Conservation (phyloP, 441 rosid species). For the Populus tomentosa region DNA sequence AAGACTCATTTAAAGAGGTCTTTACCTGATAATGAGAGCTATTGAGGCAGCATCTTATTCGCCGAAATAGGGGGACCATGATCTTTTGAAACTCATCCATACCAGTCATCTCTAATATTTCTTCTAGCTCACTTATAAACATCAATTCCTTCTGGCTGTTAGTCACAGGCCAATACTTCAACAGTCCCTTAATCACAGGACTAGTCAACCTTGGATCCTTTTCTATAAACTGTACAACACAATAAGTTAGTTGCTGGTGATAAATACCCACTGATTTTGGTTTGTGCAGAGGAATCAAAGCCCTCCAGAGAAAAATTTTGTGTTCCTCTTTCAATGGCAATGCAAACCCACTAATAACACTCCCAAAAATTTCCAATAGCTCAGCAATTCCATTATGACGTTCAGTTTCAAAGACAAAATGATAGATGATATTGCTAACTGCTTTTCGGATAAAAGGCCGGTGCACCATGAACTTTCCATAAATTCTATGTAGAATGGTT, state of each 20-base stretch:
- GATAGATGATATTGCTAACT: constrained; percentile 63
- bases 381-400: constrained; percentile 73
- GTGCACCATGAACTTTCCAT: constrained; percentile 16
- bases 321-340: constrained; percentile 78
- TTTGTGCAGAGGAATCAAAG: constrained; percentile 72
- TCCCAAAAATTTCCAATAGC: constrained; percentile 75
- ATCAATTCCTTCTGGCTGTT: constrained; percentile 81
- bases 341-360: constrained; percentile 74
- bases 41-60: constrained; percentile 59
- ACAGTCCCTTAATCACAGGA: constrained; percentile 52
- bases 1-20: neutral
- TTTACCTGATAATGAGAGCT: constrained; percentile 73
- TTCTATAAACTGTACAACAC: constrained; percentile 63
- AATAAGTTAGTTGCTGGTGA: constrained; percentile 68
- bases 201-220: constrained; percentile 60
- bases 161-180: constrained; percentile 78
- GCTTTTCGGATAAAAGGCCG: constrained; percentile 63
- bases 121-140: constrained; percentile 80
- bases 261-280: constrained; percentile 65
- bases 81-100: constrained; percentile 58
- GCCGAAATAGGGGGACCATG: constrained; percentile 60
- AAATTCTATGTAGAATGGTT: constrained; percentile 61
- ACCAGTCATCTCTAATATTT: constrained; percentile 61
- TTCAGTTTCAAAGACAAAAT: constrained; percentile 70
- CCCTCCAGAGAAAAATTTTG: constrained; percentile 51